Conservation (phyloP, 2,329 filamentous ascomycete genomes). For the Albophoma yamanashiensis region DNA sequence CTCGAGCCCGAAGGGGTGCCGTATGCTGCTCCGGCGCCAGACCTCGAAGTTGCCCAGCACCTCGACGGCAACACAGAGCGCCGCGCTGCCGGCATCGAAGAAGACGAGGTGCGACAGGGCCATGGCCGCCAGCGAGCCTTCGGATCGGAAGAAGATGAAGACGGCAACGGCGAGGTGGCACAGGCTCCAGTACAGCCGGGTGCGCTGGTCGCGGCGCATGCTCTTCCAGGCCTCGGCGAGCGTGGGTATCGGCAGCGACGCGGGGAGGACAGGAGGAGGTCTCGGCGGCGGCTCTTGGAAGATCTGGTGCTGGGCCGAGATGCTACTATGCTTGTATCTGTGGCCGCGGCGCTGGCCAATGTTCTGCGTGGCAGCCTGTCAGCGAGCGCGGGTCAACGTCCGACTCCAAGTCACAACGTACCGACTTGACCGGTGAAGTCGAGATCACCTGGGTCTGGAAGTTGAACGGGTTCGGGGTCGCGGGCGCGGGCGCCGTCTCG, state of each 20-base stretch:
- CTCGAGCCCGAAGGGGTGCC: slow-evolving; percentile 89
- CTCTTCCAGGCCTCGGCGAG: slow-evolving; percentile 77
- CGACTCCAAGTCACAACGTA: slow-evolving; percentile 28
- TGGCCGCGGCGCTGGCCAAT: slow-evolving; percentile 88
- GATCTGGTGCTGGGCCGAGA: slow-evolving; percentile 82
- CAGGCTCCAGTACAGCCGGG: slow-evolving; percentile 76
- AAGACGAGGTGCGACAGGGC: slow-evolving; percentile 88
- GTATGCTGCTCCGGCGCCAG: slow-evolving; percentile 85
- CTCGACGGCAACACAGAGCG: slow-evolving; percentile 85
- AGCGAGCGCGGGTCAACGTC: neutral
- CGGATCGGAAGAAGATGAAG: slow-evolving; percentile 76
- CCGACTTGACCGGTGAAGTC: slow-evolving; percentile 66
- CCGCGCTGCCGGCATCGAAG: slow-evolving; percentile 87
- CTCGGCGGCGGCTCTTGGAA: slow-evolving; percentile 85
- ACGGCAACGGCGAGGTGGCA: slow-evolving; percentile 77
- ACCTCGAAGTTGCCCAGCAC: slow-evolving; percentile 95
- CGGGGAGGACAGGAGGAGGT: slow-evolving; percentile 78
- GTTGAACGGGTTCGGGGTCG: slow-evolving; percentile 69
- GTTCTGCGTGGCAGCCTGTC: slow-evolving; percentile 40
- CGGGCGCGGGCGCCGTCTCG: slow-evolving; percentile 6
- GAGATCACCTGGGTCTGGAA: slow-evolving; percentile 78
- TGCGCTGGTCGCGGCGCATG: slow-evolving; percentile 81
- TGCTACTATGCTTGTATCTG: slow-evolving; percentile 94
- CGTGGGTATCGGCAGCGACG: slow-evolving; percentile 86
- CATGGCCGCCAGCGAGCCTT: slow-evolving; percentile 81